Evolutionary conservation across 768 basidiomycete species (phyloP).

Genomic region (Podaxis rugospora): DNA sequence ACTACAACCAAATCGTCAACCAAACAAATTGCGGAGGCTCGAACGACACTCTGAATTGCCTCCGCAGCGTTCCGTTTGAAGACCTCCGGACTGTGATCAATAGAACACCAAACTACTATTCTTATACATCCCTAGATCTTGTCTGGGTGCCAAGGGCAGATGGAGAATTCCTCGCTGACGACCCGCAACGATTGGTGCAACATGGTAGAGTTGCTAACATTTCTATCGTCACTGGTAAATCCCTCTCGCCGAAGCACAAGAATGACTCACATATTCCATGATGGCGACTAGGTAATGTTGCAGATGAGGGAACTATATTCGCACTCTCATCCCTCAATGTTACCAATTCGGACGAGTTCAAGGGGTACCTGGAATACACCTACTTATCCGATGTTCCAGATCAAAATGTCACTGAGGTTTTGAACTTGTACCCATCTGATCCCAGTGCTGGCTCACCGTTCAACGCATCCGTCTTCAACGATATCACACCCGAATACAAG

Average conservation of each 20-base stretch:
- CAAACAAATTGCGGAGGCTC: conserved; percentile 30
- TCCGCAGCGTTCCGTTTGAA: conserved; percentile 31
- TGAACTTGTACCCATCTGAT: conserved; percentile 32
- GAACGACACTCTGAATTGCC: conserved; percentile 36
- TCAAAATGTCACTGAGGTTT: conserved; percentile 15
- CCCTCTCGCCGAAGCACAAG: neutral
- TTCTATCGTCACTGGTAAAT: conserved; percentile 36
- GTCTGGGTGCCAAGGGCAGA: conserved; percentile 48
- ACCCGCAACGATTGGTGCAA: conserved; percentile 36
- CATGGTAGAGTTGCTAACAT: conserved; percentile 42
- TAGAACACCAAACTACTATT: conserved; percentile 20
- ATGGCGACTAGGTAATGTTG: conserved; percentile 35
- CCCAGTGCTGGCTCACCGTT: conserved; percentile 45
- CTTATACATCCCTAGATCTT: conserved; percentile 33
- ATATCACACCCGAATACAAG: conserved; percentile 44
- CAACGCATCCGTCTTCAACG: conserved; percentile 37
- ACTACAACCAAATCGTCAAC: conserved; percentile 37
- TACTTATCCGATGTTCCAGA: conserved; percentile 20
- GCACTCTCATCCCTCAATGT: conserved; percentile 38
- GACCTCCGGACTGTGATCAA: conserved; percentile 26
- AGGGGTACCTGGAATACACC: conserved; percentile 15
- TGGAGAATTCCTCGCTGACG: conserved; percentile 41
- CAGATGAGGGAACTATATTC: conserved; percentile 56
- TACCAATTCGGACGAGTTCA: conserved; percentile 24
- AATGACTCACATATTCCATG: neutral